These are phyloP conservation scores for Lepidium didymum DNA, from an alignment of 345 rosid genomes.

Conservation along the genomic window DNA sequence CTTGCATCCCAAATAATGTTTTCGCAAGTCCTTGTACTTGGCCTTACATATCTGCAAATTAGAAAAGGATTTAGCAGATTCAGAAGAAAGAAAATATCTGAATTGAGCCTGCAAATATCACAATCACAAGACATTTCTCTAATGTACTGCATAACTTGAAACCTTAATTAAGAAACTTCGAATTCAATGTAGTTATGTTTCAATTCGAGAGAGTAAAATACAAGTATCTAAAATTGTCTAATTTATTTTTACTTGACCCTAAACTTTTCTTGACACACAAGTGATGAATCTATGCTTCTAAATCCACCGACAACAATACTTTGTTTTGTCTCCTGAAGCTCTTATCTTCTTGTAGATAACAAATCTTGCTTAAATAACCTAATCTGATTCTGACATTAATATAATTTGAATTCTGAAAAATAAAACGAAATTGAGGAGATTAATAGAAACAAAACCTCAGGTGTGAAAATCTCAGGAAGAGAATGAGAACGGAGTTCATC, in stretches of 20 bases:
- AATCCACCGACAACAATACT: slow-evolving; percentile 13
- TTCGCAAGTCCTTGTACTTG: slow-evolving; percentile 64
- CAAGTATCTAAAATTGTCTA: not conserved
- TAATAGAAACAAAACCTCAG: slow-evolving; percentile 48
- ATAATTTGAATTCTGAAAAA: not conserved
- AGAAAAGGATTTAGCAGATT: not conserved
- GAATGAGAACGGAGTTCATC: slow-evolving; percentile 73
- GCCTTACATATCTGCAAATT: slow-evolving; percentile 63
- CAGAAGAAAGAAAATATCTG: not conserved
- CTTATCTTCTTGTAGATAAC: not conserved
- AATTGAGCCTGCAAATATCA: not conserved
- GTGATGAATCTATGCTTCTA: slow-evolving; percentile 22
- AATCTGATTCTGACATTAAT: not conserved
- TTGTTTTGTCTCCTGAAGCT: not conserved
- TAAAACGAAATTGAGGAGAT: not conserved
- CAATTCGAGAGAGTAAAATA: not conserved
- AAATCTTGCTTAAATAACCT: not conserved
- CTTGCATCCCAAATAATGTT: slow-evolving; percentile 61
- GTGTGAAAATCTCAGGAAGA: slow-evolving; percentile 43
- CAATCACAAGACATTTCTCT: not conserved
- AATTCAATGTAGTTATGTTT: not conserved
- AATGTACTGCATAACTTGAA: not conserved
- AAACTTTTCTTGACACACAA: slow-evolving; percentile 24
- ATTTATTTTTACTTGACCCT: not conserved
- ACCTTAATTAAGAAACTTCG: not conserved